Conservation (phyloP, 2,329 filamentous ascomycete species). For the Cadophora gregata region DNA sequence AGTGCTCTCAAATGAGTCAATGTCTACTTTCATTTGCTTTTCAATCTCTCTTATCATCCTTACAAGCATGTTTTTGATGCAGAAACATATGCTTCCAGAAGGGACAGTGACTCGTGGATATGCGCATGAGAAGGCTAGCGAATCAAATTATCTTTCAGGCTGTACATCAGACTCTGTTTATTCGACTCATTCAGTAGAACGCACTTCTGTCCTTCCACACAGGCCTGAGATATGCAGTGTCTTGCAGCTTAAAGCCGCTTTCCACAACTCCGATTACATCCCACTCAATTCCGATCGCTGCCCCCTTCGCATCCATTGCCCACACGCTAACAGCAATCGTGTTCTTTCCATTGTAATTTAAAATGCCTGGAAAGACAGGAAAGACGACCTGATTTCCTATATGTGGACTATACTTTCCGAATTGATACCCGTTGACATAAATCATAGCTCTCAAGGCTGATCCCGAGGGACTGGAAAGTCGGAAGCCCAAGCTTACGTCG, state of each 20-base stretch:
- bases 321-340: conserved; percentile 63
- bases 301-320: conserved; percentile 49
- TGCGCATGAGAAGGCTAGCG: too few relatives aligned
- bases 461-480: conserved; percentile 53
- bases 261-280: conserved; percentile 59
- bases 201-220: conserved; percentile 17
- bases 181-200: conserved; percentile 25
- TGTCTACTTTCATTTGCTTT: neutral
- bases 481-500: conserved; percentile 63
- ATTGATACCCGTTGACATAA: conserved; percentile 71
- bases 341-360: conserved; percentile 64
- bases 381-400: conserved; percentile 67
- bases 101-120: too few relatives aligned
- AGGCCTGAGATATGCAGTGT: conserved; percentile 38
- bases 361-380: conserved; percentile 60
- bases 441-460: conserved; percentile 58
- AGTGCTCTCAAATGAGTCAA: neutral
- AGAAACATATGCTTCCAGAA: too few relatives aligned
- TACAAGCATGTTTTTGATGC: too few relatives aligned
- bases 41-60: too few relatives aligned
- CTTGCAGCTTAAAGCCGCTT: conserved; percentile 57
- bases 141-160: too few relatives aligned
- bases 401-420: conserved; percentile 63
- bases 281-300: conserved; percentile 50
- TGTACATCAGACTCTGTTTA: conserved; percentile 3